Base-by-base conservation (phyloP, 75 land plant genomes). In the Sequoia sempervirens region DNA sequence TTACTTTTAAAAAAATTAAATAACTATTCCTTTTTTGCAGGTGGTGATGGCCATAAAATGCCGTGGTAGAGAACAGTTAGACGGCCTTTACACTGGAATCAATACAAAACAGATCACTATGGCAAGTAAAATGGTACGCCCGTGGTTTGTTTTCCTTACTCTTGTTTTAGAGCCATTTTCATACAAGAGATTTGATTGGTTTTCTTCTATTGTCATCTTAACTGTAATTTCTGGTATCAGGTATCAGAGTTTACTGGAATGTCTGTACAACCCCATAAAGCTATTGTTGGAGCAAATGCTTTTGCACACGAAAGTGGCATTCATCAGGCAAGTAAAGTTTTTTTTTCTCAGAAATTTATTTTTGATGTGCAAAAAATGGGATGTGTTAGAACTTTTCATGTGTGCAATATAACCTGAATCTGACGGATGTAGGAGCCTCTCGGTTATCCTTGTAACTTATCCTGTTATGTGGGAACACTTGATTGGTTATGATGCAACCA, bases 261-360 rank as follows among this genome's bases (percentile, higher is more conserved):
- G 89, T 83, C 82, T 81, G 89, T 96, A n/a, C 99, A 97, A 78
- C 99, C 99, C 66, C 99, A 97, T 83, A 97, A 97, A 83, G 98
- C 99, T 69, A 97, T 97, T 85, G 98, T 96, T 86, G 99, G 99
- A 47, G 99, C 98, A 14, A 97, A 97, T 90, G 99, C 99, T 28
- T 97, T 97, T 90, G 96, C 98, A 79, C 99, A 97, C 92, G 99
- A 96, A 92, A 97, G 99, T 92, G 99, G 99, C 2, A 97, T 97
- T 52, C 99, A 97, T 84, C 99, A 96, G 93, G 98, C 89, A 82
- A 64, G 81, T 83, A 12, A 36, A 20, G 13, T 83, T 46, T 8
- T 43, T 38, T 14, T 75, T 75, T 75, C 75, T 6, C 75, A 18
- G 41, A 47, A 13, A 38, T 6, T 37, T 75, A 5, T 38, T 38